phyloP scores from a whole-genome alignment of 805 yeast genomes.

The Nakazawaea ambrosiae region DNA sequence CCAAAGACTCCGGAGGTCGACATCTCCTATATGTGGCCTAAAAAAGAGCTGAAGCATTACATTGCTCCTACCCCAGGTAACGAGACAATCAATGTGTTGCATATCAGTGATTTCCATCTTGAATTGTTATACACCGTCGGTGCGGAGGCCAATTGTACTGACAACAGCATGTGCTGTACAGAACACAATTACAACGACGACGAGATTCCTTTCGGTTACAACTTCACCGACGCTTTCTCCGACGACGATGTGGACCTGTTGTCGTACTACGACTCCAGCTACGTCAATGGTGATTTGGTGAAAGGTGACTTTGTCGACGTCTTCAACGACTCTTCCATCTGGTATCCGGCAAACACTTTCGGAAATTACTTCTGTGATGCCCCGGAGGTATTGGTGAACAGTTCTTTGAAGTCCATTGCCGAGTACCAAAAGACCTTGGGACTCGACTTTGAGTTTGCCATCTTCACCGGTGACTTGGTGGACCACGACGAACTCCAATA shows the following conservation, averaged over 20 bases:
- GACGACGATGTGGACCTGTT: conserved; percentile 10
- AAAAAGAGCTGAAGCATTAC: conserved; percentile 32
- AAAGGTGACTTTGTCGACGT: conserved; percentile 21
- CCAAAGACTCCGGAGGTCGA: conserved; percentile 49
- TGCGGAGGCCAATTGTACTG: conserved; percentile 51
- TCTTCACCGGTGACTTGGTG: conserved; percentile 70
- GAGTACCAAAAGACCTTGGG: conserved; percentile 25
- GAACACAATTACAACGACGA: conserved; percentile 35
- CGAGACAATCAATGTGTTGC: conserved; percentile 53
- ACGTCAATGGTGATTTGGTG: conserved; percentile 21
- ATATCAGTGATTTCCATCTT: conserved; percentile 60
- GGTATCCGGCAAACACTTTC: conserved; percentile 50
- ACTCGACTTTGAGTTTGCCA: conserved; percentile 46
- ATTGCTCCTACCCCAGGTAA: conserved; percentile 31
- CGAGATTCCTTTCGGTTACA: conserved; percentile 31
- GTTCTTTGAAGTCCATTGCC: conserved; percentile 40
- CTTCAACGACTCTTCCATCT: conserved; percentile 22
- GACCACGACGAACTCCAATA: conserved; percentile 54
- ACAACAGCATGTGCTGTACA: conserved; percentile 52
- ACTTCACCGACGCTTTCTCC: conserved; percentile 26
- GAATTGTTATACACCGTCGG: conserved; percentile 49
- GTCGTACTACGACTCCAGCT: conserved; percentile 22
- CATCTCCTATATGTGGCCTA: conserved; percentile 36
- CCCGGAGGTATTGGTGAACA: conserved; percentile 55
- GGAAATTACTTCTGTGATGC: conserved; percentile 63